These are phyloP conservation scores for Polygonum aviculare DNA, from an alignment of 148 eudicot genomes.

Conservation along the genomic window DNA sequence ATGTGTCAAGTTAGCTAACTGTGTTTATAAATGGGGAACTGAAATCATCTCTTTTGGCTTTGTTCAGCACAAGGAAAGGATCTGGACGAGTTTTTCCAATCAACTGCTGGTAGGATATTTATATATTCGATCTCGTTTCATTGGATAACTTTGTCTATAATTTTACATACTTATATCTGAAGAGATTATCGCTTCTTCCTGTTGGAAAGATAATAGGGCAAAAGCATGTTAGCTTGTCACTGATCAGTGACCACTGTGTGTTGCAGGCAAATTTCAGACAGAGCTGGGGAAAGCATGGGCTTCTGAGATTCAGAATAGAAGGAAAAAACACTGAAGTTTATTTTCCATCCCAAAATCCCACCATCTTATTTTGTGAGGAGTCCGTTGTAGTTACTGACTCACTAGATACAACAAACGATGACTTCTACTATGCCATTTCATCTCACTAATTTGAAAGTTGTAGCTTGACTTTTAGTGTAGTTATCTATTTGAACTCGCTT, in stretches of 20 bases:
- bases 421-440: neutral
- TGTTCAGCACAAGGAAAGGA: conserved; percentile 80
- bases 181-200: neutral
- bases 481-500: too few relatives aligned
- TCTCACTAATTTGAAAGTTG: neutral
- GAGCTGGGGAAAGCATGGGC: conserved; percentile 89
- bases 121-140: neutral
- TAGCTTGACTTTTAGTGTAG: neutral
- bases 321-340: conserved; percentile 13
- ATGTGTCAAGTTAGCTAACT: neutral
- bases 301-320: conserved; percentile 57
- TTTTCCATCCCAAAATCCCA: neutral
- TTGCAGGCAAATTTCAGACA: conserved; percentile 83
- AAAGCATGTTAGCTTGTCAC: neutral
- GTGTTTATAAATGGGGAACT: neutral
- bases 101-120: conserved; percentile 65
- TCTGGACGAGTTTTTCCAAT: conserved; percentile 88
- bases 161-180: neutral
- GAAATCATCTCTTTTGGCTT: conserved; percentile 11
- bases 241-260: neutral
- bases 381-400: neutral
- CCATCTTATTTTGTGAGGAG: neutral
- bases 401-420: neutral
- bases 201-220: neutral
- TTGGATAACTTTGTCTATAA: neutral